Evolutionary conservation across 352 stramenopile genomes (phyloP).

Genomic region (Globisporangium recalcitrans): DNA sequence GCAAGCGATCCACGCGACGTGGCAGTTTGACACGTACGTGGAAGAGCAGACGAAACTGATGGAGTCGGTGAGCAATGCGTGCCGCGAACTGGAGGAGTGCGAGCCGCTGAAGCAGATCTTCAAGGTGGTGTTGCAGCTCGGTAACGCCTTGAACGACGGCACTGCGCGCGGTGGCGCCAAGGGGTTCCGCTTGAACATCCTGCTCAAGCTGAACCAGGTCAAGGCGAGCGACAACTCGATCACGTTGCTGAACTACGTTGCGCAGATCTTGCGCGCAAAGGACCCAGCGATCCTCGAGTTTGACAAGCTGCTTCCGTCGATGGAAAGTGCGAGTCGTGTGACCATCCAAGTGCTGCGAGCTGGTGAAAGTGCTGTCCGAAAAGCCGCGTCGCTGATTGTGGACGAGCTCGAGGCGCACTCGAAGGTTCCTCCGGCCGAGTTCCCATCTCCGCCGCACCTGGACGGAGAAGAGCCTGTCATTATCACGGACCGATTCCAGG

Average conservation of each 20-base stretch:
- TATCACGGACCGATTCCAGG: conserved; percentile 69
- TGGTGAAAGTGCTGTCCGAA: conserved; percentile 64
- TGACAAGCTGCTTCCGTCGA: conserved; percentile 62
- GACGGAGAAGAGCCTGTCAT: conserved; percentile 24
- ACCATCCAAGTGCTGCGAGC: conserved; percentile 75
- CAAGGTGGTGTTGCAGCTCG: conserved; percentile 75
- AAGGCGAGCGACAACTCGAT: conserved; percentile 81
- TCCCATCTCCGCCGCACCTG: conserved; percentile 23
- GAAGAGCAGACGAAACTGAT: conserved; percentile 72
- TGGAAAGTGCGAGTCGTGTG: conserved; percentile 73
- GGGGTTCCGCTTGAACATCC: conserved; percentile 83
- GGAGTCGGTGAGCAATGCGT: conserved; percentile 85
- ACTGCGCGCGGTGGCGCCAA: conserved; percentile 79
- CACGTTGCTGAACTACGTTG: conserved; percentile 78
- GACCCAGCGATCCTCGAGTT: conserved; percentile 66
- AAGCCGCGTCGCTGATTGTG: conserved; percentile 63
- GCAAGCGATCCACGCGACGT: conserved; percentile 75
- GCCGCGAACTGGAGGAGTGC: conserved; percentile 84
- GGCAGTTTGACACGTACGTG: conserved; percentile 81
- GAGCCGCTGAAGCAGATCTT: conserved; percentile 86
- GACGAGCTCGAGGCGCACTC: conserved; percentile 66
- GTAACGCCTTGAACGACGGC: conserved; percentile 89
- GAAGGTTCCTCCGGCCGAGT: conserved; percentile 43
- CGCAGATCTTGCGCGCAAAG: conserved; percentile 62
- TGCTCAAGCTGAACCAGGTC: conserved; percentile 87